Base-by-base conservation (phyloP, 371 early-diverging fungal species). In the Encephalitozoon hellem region DNA sequence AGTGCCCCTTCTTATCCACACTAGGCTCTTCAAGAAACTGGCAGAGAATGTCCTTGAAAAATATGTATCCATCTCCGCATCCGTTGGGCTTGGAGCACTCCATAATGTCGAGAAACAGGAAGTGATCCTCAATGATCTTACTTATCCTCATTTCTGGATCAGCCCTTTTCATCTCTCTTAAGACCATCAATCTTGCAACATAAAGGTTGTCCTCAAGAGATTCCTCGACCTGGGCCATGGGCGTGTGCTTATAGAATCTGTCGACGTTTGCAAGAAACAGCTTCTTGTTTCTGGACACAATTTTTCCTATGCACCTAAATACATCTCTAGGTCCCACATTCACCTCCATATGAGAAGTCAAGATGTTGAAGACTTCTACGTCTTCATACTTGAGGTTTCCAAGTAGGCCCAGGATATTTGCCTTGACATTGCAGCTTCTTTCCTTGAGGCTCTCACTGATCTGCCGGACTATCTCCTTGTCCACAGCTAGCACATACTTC, bases 91-190 rank as follows among this genome's bases (percentile, higher is more conserved):
- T 2, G 11, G 34, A 15, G 25, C 51, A 39, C 12, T 51, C 45
- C 67, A 47, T 67, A n/a, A 67, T 47, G 4, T 67, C 49, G 12
- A 67, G 32, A 32, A 67, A 67, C 67, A 47, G 9, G 51, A 67
- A 67, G 6, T 67, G 67, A 23, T 43, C 21, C 6, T 32, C 28
- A 32, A 67, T 47, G 21, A 39, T 28, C 39, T 11, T 12, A n/a
- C 49, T 45, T 6, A 67, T 5, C n/a, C 25, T 25, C 5, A 67
- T 45, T 43, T 15, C 42, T 4, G 28, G 42, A 18, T 42, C 45
- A 0, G 45, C 23, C 11, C 18, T 67, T 15, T 42, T 39, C 67
- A 67, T 18, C 51, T 47, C 67, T n/a, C 51, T 11, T 11, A 67
- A 23, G 12, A 51, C 67, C 15, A 43, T 23, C 15, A 67, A 43